phyloP scores from a whole-genome alignment of 148 eudicot genomes.

The Talinum fruticosum region DNA sequence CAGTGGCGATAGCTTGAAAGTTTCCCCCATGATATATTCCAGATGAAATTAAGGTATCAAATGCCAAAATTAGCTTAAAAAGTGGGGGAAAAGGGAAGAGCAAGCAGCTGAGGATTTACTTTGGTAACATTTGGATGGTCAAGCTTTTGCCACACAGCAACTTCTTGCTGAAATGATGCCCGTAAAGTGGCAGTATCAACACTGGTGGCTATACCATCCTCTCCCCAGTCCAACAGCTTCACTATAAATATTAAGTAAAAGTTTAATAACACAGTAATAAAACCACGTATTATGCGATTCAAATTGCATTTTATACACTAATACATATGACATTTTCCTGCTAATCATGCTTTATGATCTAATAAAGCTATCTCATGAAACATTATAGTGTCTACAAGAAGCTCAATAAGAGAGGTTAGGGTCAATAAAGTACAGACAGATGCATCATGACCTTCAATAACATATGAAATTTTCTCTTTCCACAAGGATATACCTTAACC shows the following conservation, averaged over 20 bases:
- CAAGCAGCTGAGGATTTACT: conserved; percentile 29
- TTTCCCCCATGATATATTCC: neutral
- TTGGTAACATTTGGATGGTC: conserved; percentile 80
- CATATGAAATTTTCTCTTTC: neutral
- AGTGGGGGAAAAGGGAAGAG: neutral
- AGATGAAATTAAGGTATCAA: neutral
- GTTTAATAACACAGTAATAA: conserved; percentile 13
- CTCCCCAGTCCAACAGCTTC: conserved; percentile 96
- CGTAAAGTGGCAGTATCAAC: conserved; percentile 70
- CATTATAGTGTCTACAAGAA: neutral
- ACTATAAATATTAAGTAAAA: conserved; percentile 37
- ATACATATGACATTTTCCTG: neutral
- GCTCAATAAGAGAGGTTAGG: neutral
- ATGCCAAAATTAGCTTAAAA: neutral
- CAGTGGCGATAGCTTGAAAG: neutral
- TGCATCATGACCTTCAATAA: no score
- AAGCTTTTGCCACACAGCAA: conserved; percentile 87
- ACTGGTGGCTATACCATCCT: conserved; percentile 71
- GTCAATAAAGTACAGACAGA: neutral
- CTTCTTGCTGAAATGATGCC: conserved; percentile 79
- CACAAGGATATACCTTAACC: neutral
- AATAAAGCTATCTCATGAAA: neutral
- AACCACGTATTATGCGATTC: neutral
- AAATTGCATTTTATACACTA: neutral
- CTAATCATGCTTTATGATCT: neutral